Conservation (phyloP, 139 green algal genomes). For the Trebouxia sp. region DNA sequence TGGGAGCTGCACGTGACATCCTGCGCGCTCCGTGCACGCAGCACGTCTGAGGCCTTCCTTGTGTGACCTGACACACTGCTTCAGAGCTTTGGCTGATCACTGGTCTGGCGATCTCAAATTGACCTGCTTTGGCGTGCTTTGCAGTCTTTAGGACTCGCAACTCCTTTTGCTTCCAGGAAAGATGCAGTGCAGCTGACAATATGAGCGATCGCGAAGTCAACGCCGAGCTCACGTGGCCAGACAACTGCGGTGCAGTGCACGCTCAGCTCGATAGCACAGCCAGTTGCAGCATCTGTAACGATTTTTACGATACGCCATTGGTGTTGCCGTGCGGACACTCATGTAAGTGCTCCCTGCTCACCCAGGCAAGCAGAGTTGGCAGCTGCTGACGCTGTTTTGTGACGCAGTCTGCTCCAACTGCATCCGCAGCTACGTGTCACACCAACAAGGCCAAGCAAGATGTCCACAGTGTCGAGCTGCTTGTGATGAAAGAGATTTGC, state of each 20-base stretch:
- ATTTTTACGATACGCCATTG: slow-evolving; percentile 40
- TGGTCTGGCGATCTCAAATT: no score
- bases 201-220: slow-evolving; percentile 26
- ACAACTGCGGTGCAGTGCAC: neutral
- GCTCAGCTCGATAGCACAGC: slow-evolving; percentile 30
- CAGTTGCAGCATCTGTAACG: slow-evolving; percentile 44
- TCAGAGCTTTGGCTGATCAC: no score
- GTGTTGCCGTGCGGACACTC: slow-evolving; percentile 47
- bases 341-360: slow-evolving; percentile 34
- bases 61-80: no score
- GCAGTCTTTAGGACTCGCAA: no score
- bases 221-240: slow-evolving; percentile 18
- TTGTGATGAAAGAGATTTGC: slow-evolving; percentile 49
- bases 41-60: no score
- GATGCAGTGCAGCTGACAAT: no score
- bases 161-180: no score
- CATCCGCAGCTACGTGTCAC: slow-evolving; percentile 48
- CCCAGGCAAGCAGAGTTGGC: neutral
- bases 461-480: slow-evolving; percentile 42
- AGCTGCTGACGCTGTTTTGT: neutral
- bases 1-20: neutral
- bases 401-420: slow-evolving; percentile 48
- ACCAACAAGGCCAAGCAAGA: slow-evolving; percentile 41
- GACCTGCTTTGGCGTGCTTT: no score
- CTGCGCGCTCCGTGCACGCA: neutral